Conservation (phyloP, 768 basidiomycete species). For the Coprinellus micaceus region DNA sequence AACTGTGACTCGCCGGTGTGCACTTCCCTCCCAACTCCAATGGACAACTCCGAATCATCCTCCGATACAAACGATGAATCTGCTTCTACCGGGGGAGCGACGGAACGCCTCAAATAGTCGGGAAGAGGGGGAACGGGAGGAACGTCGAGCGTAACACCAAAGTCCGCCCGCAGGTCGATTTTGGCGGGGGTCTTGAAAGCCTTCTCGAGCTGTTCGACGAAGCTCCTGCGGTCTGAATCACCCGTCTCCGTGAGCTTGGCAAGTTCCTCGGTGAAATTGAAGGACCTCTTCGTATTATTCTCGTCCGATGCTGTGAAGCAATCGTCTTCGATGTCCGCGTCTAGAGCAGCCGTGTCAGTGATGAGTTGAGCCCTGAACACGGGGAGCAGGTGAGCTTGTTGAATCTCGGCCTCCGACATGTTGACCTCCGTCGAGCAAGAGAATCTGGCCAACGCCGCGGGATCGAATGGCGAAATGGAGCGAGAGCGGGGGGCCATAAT, state of each 20-base stretch:
- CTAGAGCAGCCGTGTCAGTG: neutral
- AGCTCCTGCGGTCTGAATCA: constrained; percentile 65
- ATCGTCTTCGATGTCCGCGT: neutral
- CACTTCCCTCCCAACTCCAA: constrained; percentile 6
- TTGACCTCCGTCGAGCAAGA: neutral
- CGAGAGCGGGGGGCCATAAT: neutral
- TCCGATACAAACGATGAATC: neutral
- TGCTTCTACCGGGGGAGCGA: too few relatives aligned
- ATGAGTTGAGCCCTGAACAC: constrained; percentile 15
- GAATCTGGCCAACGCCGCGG: neutral
- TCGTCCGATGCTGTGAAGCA: constrained; percentile 6
- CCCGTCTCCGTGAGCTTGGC: constrained; percentile 67
- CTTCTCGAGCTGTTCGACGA: constrained; percentile 77
- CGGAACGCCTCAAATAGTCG: neutral
- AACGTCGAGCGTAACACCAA: constrained; percentile 38
- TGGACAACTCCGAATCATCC: constrained; percentile 3
- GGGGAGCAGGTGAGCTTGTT: constrained; percentile 3
- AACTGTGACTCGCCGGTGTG: constrained; percentile 24
- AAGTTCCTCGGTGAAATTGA: constrained; percentile 82
- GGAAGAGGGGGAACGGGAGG: constrained; percentile 51
- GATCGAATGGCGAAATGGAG: neutral
- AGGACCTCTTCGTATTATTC: constrained; percentile 68
- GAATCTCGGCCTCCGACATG: neutral
- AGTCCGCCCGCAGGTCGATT: constrained; percentile 52
- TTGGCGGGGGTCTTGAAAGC: constrained; percentile 77